Conservation (phyloP, 2,329 filamentous ascomycete genomes). For the Hirsutella thompsonii region DNA sequence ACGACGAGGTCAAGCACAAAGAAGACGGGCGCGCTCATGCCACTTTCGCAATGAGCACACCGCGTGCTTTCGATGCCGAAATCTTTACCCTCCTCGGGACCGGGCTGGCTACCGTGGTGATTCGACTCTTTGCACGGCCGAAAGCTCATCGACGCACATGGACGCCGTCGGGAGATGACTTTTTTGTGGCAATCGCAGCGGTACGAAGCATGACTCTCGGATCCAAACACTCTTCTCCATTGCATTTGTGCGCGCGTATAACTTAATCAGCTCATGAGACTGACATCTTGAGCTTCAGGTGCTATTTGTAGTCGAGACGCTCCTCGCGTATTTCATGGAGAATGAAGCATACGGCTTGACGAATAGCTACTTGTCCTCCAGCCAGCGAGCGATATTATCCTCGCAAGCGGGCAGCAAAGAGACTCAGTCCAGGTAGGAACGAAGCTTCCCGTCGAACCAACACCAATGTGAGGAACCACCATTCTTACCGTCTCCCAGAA, state of each 20-base stretch:
- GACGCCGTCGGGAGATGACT: neutral
- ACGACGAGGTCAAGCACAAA: neutral
- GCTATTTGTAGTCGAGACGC: conserved; percentile 1
- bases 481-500: conserved; percentile 2
- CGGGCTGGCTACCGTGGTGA: neutral
- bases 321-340: conserved; percentile 1
- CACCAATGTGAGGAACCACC: no score
- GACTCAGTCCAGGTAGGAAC: neutral
- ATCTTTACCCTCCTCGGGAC: neutral
- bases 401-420: neutral
- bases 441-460: no score
- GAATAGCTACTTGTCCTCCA: conserved; percentile 1
- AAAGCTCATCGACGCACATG: neutral
- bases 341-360: conserved; percentile 1
- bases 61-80: neutral
- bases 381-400: neutral
- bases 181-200: neutral
- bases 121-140: neutral
- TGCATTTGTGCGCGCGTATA: no score
- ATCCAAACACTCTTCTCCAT: no score
- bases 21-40: neutral
- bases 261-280: no score
- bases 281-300: neutral
- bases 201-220: no score
- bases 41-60: neutral